Conservation (phyloP, 257 asterid genomes). For the Plantago ovata region DNA sequence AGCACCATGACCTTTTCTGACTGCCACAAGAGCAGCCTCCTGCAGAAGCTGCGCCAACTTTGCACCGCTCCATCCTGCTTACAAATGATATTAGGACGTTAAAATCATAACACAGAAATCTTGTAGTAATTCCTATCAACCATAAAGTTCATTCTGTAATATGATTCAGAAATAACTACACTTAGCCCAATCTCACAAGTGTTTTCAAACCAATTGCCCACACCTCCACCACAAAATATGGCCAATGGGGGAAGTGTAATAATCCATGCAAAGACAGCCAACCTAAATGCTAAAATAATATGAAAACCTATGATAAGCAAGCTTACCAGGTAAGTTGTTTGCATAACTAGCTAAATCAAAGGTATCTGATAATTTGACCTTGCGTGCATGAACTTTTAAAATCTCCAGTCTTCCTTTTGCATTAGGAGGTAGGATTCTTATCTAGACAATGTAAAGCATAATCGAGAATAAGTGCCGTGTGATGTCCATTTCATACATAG, state of each 20-base stretch:
- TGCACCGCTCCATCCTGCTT: constrained; percentile 97
- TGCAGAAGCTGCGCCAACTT: constrained; percentile 95
- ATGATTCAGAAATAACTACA: too few relatives aligned
- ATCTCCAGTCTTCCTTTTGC: constrained; percentile 93
- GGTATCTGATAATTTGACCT: constrained; percentile 74
- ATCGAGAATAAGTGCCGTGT: constrained; percentile 7
- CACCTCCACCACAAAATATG: too few relatives aligned
- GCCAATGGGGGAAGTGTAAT: too few relatives aligned
- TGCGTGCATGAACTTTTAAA: constrained; percentile 85
- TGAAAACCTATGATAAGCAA: constrained; percentile 11
- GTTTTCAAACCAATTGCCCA: too few relatives aligned
- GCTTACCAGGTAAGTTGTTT: constrained; percentile 79
- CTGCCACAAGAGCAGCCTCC: constrained; percentile 99
- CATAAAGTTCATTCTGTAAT: neutral
- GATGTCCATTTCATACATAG: neutral
- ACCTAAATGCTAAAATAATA: neutral
- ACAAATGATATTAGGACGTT: constrained; percentile 17
- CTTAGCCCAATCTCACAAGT: too few relatives aligned
- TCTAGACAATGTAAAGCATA: constrained; percentile 34
- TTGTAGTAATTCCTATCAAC: neutral
- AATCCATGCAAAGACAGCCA: too few relatives aligned
- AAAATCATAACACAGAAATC: constrained; percentile 12
- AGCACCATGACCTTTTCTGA: constrained; percentile 74
- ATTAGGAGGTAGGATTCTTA: constrained; percentile 89
- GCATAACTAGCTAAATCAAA: constrained; percentile 83